Evolutionary conservation across 345 rosid genomes (phyloP).

Genomic region (Salix suchowensis): DNA sequence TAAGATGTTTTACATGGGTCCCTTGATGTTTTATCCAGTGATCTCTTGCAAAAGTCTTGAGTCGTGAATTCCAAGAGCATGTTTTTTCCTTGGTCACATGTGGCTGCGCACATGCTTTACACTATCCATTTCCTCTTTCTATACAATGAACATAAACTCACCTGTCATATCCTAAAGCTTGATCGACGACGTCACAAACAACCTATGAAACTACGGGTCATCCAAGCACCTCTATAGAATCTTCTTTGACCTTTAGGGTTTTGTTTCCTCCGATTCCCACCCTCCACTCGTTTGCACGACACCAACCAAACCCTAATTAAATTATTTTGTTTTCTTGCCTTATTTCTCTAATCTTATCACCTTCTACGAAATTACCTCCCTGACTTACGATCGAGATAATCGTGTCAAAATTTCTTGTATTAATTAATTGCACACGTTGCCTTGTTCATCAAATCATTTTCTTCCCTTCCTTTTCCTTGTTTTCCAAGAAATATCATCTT

Average conservation of each 20-base stretch:
- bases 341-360: neutral
- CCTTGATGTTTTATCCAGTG: neutral
- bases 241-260: conserved; percentile 1
- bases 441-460: neutral
- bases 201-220: conserved; percentile 32
- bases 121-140: neutral
- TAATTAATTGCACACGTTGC: too few species aligned
- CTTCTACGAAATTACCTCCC: conserved; percentile 35
- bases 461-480: neutral
- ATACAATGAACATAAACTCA: conserved; percentile 5
- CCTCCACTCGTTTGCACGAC: neutral
- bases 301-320: neutral
- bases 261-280: conserved; percentile 16
- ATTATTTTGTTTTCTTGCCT: neutral
- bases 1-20: neutral
- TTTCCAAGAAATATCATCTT: neutral
- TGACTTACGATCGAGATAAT: neutral
- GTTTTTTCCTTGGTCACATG: conserved; percentile 9
- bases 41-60: neutral
- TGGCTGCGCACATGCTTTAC: conserved; percentile 43
- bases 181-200: neutral
- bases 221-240: conserved; percentile 13
- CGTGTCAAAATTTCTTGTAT: neutral
- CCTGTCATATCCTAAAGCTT: neutral
- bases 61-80: neutral